A percentile compares a stretch with the other conserved stretches of the same genome.
These are phyloP conservation scores for Populus deltoides DNA, from an alignment of 345 rosid genomes.

Conservation along the genomic window DNA sequence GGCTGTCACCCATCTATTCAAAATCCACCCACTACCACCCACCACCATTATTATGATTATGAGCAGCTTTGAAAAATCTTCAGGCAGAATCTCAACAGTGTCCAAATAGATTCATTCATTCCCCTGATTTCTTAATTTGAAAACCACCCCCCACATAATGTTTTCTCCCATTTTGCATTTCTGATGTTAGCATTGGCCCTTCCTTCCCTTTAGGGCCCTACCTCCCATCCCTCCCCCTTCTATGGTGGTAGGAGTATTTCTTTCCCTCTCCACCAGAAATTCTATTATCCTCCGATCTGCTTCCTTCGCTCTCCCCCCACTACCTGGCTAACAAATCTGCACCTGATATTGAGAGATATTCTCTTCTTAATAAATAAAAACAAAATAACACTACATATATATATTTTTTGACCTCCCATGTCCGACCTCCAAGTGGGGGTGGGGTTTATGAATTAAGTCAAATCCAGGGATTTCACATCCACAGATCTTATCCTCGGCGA, in stretches of 20 bases:
- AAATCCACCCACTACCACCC: constrained; percentile 11
- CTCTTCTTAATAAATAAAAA: background rate
- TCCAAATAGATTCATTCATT: constrained; percentile 32
- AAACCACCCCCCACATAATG: background rate
- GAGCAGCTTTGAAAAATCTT: constrained; percentile 32
- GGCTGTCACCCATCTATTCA: constrained; percentile 24
- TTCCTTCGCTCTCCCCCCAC: background rate
- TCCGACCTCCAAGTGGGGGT: background rate
- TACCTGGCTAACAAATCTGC: constrained; percentile 16
- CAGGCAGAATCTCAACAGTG: constrained; percentile 45
- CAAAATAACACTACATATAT: background rate
- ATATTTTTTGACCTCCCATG: constrained; percentile 6
- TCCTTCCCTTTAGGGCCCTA: background rate
- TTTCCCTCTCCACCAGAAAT: background rate
- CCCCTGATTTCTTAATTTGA: background rate
- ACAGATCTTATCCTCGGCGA: constrained; percentile 54
- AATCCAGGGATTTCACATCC: constrained; percentile 48
- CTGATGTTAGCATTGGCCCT: constrained; percentile 15
- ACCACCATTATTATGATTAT: constrained; percentile 18
- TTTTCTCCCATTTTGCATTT: constrained; percentile 8
- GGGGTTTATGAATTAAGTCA: constrained; percentile 19
- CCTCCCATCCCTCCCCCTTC: background rate
- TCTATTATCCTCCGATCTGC: background rate
- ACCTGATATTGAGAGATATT: constrained; percentile 17
- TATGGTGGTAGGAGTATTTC: background rate